These are phyloP conservation scores for Pseudogymnoascus sp. DNA, from an alignment of 2,329 filamentous ascomycete genomes.

Conservation along the genomic window DNA sequence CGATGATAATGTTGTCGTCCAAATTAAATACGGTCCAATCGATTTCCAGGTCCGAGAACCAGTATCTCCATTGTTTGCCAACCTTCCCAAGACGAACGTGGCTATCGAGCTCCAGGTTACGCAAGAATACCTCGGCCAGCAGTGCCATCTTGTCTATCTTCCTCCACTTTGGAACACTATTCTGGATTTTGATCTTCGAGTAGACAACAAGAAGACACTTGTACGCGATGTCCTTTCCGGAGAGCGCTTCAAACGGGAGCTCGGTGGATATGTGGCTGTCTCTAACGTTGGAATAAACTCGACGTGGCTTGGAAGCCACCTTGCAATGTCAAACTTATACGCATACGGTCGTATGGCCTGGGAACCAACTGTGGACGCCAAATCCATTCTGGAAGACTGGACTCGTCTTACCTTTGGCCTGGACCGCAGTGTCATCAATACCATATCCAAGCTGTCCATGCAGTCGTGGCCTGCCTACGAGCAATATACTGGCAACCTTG, in stretches of 20 bases:
- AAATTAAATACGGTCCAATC: slow-evolving; percentile 68
- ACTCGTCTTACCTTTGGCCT: slow-evolving; percentile 56
- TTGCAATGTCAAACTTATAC: slow-evolving; percentile 65
- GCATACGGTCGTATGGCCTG: slow-evolving; percentile 61
- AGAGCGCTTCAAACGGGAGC: slow-evolving; percentile 45
- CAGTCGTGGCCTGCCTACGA: slow-evolving; percentile 64
- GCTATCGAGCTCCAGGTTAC: slow-evolving; percentile 59
- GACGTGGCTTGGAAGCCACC: slow-evolving; percentile 62
- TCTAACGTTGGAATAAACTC: slow-evolving; percentile 57
- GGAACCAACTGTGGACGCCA: slow-evolving; percentile 44
- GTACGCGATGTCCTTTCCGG: slow-evolving; percentile 55
- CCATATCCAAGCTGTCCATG: slow-evolving; percentile 56
- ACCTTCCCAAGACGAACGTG: slow-evolving; percentile 35
- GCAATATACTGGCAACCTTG: slow-evolving; percentile 62
- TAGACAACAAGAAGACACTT: slow-evolving; percentile 46
- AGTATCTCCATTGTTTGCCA: slow-evolving; percentile 53
- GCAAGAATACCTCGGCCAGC: slow-evolving; percentile 65
- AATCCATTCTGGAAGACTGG: slow-evolving; percentile 54
- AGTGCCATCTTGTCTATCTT: slow-evolving; percentile 60
- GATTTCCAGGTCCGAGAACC: slow-evolving; percentile 68
- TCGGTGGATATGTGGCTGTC: slow-evolving; percentile 57
- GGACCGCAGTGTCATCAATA: slow-evolving; percentile 45
- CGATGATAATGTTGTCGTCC: slow-evolving; percentile 61
- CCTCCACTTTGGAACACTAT: slow-evolving; percentile 61
- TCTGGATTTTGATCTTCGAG: slow-evolving; percentile 57